Evolutionary conservation across 2,329 filamentous ascomycete species (phyloP).

Genomic region (Peltaster fructicola): DNA sequence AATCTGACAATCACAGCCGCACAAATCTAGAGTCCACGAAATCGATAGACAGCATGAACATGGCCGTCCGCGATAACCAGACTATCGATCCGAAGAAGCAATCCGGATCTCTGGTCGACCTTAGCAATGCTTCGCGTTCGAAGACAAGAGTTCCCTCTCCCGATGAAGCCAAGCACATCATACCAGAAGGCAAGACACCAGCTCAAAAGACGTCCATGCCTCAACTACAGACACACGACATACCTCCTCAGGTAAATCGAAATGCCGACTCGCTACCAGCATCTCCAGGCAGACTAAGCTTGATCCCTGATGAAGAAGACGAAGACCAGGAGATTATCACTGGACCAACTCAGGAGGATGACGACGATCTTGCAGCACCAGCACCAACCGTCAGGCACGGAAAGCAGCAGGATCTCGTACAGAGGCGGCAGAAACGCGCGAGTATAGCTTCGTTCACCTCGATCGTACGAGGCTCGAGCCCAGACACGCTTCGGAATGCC

Average conservation of each 20-base stretch:
- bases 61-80: neutral
- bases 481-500: neutral
- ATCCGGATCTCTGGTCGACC: no score
- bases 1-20: slow-evolving; percentile 13
- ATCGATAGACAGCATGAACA: neutral
- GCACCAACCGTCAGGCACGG: slow-evolving; percentile 3
- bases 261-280: slow-evolving; percentile 1
- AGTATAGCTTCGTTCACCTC: neutral
- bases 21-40: slow-evolving; percentile 2
- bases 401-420: slow-evolving; percentile 1
- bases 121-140: no score
- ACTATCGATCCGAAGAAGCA: neutral
- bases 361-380: slow-evolving; percentile 3
- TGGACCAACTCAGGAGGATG: slow-evolving; percentile 2
- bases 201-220: no score
- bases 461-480: neutral
- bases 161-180: neutral
- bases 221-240: slow-evolving; percentile 1
- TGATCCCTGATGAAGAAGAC: slow-evolving; percentile 1
- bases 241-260: slow-evolving; percentile 2
- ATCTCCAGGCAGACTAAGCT: slow-evolving; percentile 2
- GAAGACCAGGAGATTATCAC: slow-evolving; percentile 4
- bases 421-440: neutral
- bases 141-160: no score
- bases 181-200: no score